These are phyloP conservation scores for Cladosporium sp. DNA, from an alignment of 2,329 filamentous ascomycete genomes.

Conservation along the genomic window DNA sequence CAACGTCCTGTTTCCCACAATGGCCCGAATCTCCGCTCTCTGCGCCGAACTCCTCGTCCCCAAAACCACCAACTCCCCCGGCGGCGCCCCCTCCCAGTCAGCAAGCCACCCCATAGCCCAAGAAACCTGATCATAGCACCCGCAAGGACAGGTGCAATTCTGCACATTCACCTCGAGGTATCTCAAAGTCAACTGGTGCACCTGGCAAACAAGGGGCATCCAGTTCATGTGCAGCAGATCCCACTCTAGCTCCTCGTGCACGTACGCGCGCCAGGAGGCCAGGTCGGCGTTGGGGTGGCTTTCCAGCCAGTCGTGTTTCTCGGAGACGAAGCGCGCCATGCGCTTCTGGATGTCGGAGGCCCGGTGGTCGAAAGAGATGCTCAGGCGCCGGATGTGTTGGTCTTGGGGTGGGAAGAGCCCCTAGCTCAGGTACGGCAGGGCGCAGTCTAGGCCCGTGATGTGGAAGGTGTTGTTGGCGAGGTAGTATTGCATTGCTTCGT, in stretches of 20 bases:
- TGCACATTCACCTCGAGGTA: slow-evolving; percentile 11
- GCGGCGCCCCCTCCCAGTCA: slow-evolving; percentile 10
- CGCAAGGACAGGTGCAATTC: slow-evolving; percentile 12
- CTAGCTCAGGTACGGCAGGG: slow-evolving; percentile 13
- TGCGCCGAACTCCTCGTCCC: slow-evolving; percentile 1
- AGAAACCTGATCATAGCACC: slow-evolving; percentile 2
- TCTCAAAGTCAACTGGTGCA: slow-evolving; percentile 2
- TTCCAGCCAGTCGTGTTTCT: slow-evolving; percentile 3
- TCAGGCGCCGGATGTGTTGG: slow-evolving; percentile 9
- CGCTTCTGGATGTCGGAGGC: slow-evolving; percentile 7
- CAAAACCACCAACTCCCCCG: slow-evolving; percentile 10
- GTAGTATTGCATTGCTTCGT: slow-evolving; percentile 21
- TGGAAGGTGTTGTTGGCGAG: slow-evolving; percentile 11
- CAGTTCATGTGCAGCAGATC: slow-evolving; percentile 11
- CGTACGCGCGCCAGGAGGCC: background rate
- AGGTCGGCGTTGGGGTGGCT: background rate
- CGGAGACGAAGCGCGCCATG: slow-evolving; percentile 2
- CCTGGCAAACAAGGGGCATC: slow-evolving; percentile 8
- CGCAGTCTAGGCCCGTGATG: slow-evolving; percentile 9
- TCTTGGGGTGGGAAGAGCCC: slow-evolving; percentile 10
- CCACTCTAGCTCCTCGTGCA: slow-evolving; percentile 12
- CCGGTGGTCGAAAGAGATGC: slow-evolving; percentile 12
- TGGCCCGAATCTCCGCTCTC: slow-evolving; percentile 3
- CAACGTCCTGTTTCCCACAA: background rate
- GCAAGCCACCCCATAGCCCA: slow-evolving; percentile 11